Evolutionary conservation across 1,139 yeast genomes (phyloP), one percentile per base, ranked within the genome.

Genomic region (Geotrichum siamense): DNA sequence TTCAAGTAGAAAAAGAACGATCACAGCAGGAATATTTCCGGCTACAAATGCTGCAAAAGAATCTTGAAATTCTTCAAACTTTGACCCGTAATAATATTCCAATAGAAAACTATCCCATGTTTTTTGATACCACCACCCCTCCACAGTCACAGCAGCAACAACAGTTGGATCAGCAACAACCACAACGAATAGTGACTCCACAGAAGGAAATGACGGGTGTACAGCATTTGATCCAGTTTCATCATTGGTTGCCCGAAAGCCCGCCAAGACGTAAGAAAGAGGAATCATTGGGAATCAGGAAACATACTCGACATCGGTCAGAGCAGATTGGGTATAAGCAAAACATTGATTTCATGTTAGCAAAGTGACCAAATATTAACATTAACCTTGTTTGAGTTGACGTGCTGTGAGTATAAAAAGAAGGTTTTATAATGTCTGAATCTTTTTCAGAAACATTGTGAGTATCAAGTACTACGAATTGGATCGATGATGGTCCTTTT

Each of bases 1-100:
- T 30, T 13, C 34, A 30, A 21, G 9, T 30, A 16, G 34, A 30
- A 16, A n/a, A 30, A 30, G 34, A 6, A 30, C 34, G 34, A 15
- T 16, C 21, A 16, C n/a, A 30, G 16, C 34, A 30, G 8, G 19
- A 30, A 6, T 30, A 5, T 16, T 30, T 5, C 6, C n/a, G 34
- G 9, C 10, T 30, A 5, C 19, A 30, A 21, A 5, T 9, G 8
- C 34, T 30, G 5, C n/a, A 30, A 16, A 30, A 30, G 34, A 30
- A 30, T 17, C 34, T 12, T 30, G 34, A 30, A 17, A 30, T 30
- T 6, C 16, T 30, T 15, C 34, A 30, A 17, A 30, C 34, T 9
- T 17, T 30, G 21, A 16, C 21, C 5, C n/a, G 16, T 12, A 30
- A 30, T 6, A 17, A 21, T 6, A 30, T 30, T 5, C 34, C 34